Evolutionary conservation across 2,329 filamentous ascomycete species (phyloP), one percentile per base, ranked within the genome.

Genomic region (Xylaria sp.): DNA sequence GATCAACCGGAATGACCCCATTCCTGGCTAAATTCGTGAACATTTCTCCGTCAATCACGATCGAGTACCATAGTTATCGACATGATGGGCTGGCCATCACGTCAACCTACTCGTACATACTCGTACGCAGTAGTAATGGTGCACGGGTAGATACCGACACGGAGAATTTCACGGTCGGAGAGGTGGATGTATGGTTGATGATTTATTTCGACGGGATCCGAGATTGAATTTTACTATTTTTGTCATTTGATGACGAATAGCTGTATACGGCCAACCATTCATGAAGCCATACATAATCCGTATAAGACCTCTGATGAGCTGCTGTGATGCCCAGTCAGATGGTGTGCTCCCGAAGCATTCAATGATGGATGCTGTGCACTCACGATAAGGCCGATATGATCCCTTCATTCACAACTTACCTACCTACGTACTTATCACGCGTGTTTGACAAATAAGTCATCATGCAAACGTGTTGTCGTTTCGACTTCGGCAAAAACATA

Each of bases 41-140:
- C 23, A 55, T 60, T 60, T 61, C 16, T 64, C 64, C 64, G 58
- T 65, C 63, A 65, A 64, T 65, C 62, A 65, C 37, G 18, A 56
- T 59, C 39, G 48, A 61, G 56, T 52, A 49, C 52, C 49, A 13
- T 13, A 9, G 37, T 42, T 13, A 5, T 42, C 37, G 37, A 42
- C 23, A 30, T 30, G 23, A 30, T 30, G 23, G 23, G 23, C 23
- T 30, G 23, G 23, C 23, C 23, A 30, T 30, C 23, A 30, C 23
- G 23, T 30, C 23, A 30, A 30, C 5, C 5, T 30, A 30, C 16
- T 16, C 16, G 23, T 30, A 30, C 23, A 30, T 30, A 30, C 23
- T 30, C 23, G 23, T 30, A 30, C 23, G 23, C 23, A 30, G 23
- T 30, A 30, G 4, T 3, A 30, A 30, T 30, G 23, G 23, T 30